phyloP scores from a whole-genome alignment of 169 alveolate genomes.

The Cystoisospora suis region DNA sequence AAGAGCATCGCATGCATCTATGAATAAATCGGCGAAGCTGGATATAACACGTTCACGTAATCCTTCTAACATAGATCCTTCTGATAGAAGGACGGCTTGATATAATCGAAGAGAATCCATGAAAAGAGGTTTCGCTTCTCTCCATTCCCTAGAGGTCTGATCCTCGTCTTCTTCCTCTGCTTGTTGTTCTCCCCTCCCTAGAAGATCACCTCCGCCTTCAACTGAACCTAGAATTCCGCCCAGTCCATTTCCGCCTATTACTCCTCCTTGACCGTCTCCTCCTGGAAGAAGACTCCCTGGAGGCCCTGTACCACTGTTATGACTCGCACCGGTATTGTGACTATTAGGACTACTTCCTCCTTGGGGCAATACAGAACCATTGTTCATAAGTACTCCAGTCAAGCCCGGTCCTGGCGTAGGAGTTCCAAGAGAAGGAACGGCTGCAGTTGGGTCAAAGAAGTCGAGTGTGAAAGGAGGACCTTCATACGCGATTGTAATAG shows the following conservation, averaged over 20 bases:
- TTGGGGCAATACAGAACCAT: too few species aligned
- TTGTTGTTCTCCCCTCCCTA: neutral
- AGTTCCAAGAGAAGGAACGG: neutral
- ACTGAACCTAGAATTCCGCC: neutral
- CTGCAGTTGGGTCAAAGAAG: slow-evolving; percentile 64
- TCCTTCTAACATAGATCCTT: neutral
- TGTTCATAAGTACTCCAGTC: too few species aligned
- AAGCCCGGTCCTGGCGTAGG: too few species aligned
- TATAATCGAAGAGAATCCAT: slow-evolving; percentile 70
- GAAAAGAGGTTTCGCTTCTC: slow-evolving; percentile 60
- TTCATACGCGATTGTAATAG: slow-evolving; percentile 78
- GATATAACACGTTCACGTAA: neutral
- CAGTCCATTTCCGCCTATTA: too few species aligned
- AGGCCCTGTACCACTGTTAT: too few species aligned
- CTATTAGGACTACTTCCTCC: too few species aligned
- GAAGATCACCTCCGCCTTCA: neutral
- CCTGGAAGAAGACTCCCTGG: too few species aligned
- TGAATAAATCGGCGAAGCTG: neutral
- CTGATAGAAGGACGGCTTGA: slow-evolving; percentile 71
- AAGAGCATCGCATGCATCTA: neutral
- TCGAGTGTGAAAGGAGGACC: slow-evolving; percentile 81
- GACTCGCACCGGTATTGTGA: too few species aligned
- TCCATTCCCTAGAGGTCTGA: neutral
- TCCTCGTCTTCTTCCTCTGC: slow-evolving; percentile 4
- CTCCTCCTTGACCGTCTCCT: too few species aligned